Base-by-base conservation (phyloP, 2,329 filamentous ascomycete genomes). In the Arthroderma uncinatum region DNA sequence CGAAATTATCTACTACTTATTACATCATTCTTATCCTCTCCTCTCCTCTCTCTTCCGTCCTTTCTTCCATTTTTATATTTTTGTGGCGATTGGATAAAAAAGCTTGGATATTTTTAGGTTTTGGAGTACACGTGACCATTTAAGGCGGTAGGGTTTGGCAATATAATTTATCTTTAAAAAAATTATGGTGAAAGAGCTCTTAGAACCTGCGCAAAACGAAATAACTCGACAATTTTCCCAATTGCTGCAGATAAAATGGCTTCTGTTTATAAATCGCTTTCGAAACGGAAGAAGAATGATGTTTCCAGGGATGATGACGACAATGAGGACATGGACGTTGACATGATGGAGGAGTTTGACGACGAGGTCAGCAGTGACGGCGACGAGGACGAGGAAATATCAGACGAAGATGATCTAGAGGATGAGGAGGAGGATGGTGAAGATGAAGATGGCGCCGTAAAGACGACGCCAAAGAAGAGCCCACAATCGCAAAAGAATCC, bases 361-460 rank as follows among this genome's bases (percentile, higher is more conserved):
- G 59, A 59, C 21, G 62, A 65, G 42, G 65, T 65, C 50, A 62
- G 62, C 62, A 72, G 71, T 47, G 58, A 62, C 33, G 57, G 79
- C 75, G 69, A 86, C 79, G 73, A 86, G 84, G 69, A 85, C 82
- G 75, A 83, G 85, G 72, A 79, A 39, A 62, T 65, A 52, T 66
- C 70, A 42, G 30, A 57, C 14, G 50, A 36, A 37, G 34, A 56
- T 52, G 64, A 58, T 47, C 56, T 28, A 59, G 59, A 55, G 5
- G 58, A 55, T 16, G 62, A 64, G 39, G 64, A 65, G 44, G 60
- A 62, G 19, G 60, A 58, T 8, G 59, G 54, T 61, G 16, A 19
- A n/a, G 34, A 54, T 12, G 25, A 53, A 37, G 40, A 48, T 68
- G 67, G 25, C 9, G 44, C 8, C 21, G 7, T 34, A 42, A 59